Evolutionary conservation across 768 basidiomycete genomes (phyloP).

Genomic region (Rhodotorula taiwanensis): DNA sequence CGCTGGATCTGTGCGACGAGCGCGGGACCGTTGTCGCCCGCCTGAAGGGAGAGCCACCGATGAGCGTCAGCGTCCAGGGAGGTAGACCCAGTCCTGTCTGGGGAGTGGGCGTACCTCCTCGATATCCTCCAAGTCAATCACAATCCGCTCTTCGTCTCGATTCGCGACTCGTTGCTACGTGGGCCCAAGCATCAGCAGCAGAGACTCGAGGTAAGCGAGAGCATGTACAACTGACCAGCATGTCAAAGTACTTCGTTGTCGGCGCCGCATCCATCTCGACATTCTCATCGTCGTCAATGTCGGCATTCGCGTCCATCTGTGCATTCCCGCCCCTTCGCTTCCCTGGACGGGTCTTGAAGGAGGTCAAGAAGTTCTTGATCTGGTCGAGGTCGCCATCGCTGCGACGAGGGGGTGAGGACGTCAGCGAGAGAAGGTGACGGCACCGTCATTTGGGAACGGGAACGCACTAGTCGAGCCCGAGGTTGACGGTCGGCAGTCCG

Average conservation of each 20-base stretch:
- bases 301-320: constrained; percentile 15
- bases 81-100: too few species aligned
- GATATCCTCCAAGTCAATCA: constrained; percentile 76
- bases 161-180: constrained; percentile 83
- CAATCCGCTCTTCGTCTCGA: constrained; percentile 80
- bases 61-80: too few species aligned
- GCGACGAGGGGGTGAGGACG: background rate
- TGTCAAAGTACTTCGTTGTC: constrained; percentile 65
- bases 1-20: constrained; percentile 69
- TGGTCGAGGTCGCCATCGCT: constrained; percentile 33
- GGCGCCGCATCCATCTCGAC: constrained; percentile 10
- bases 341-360: constrained; percentile 23
- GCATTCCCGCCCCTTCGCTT: constrained; percentile 15
- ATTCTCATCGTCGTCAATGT: background rate
- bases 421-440: background rate
- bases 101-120: constrained; percentile 11
- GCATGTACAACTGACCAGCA: constrained; percentile 61
- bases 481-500: constrained; percentile 35
- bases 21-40: constrained; percentile 54
- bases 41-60: too few species aligned
- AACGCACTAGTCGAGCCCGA: constrained; percentile 36
- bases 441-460: background rate
- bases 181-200: constrained; percentile 4
- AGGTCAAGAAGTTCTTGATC: constrained; percentile 34
- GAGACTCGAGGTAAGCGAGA: too few species aligned